Base-by-base conservation (phyloP, 2,329 filamentous ascomycete genomes). In the Colletotrichum neosansevieriae region DNA sequence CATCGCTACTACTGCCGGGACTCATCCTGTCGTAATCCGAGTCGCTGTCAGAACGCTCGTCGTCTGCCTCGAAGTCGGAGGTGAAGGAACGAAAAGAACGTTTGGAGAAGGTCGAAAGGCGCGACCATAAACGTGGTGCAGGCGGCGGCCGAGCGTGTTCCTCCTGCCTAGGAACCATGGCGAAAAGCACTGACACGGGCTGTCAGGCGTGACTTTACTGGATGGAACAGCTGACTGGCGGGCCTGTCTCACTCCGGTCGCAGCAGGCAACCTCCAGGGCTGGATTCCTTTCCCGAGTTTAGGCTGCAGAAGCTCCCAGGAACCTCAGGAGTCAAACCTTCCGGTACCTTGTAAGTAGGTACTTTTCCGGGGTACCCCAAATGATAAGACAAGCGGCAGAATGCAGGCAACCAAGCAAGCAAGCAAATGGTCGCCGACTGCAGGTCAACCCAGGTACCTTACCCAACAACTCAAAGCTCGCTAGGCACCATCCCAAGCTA, bases 61-160 rank as follows among this genome's bases (percentile, higher is more conserved):
- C 89, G 82, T 92, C 89, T 71, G 89, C 90, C 78, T 91, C 88
- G 71, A 90, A 90, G 24, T 86, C 87, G 11, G 89, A 90, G 6
- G 88, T 86, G 74, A 86, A 85, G 40, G 88, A 91, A 71, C 79
- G 82, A 70, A 85, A 82, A 3, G 88, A 90, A 51, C 79, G 80
- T 77, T 88, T 89, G 68, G 87, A 87, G 24, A 80, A 77, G 74
- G 81, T 77, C 47, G 84, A 87, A 44, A 85, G 78, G 53, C 82
- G 80, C 32, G 86, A 87, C 74, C 82, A 82, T 70, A 84, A 81
- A 72, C 83, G 79, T 73, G 81, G 74, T 77, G 82, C 76, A 72
- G 78, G 75, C 75, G 84, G 76, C 77, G 84, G 77, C 68, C 72
- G 75, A 72, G 71, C 58, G 53, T 70, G 67, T 53, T 58, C 40